A percentile compares a stretch with the other conserved stretches of the same genome.
These are phyloP conservation scores for Lactarius pseudohatsudake DNA, from an alignment of 768 basidiomycete species.

Conservation along the genomic window DNA sequence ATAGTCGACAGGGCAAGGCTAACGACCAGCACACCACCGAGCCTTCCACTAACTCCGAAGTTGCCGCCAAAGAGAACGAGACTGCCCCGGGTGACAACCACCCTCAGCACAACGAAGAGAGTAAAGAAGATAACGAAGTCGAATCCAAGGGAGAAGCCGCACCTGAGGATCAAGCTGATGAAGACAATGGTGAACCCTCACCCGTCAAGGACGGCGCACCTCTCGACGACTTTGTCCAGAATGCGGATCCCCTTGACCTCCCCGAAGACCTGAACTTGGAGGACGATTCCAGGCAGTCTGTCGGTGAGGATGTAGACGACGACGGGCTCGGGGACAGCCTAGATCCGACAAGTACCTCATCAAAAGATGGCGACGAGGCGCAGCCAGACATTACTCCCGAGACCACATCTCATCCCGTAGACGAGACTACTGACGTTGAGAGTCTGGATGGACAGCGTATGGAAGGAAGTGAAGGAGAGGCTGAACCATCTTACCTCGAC, in stretches of 20 bases:
- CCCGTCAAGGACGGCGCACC: slow-evolving; percentile 59
- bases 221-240: slow-evolving; percentile 73
- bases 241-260: slow-evolving; percentile 82
- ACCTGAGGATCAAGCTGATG: slow-evolving; percentile 34
- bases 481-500: slow-evolving; percentile 38
- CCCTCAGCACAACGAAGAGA: slow-evolving; percentile 33
- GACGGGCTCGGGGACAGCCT: slow-evolving; percentile 25
- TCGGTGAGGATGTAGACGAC: slow-evolving; percentile 38
- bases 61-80: slow-evolving; percentile 76
- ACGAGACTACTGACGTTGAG: slow-evolving; percentile 4
- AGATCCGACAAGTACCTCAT: slow-evolving; percentile 26
- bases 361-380: slow-evolving; percentile 22
- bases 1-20: slow-evolving; percentile 54
- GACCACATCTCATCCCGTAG: slow-evolving; percentile 7
- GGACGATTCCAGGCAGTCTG: slow-evolving; percentile 31
- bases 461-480: slow-evolving; percentile 36
- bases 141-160: slow-evolving; percentile 35
- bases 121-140: slow-evolving; percentile 32
- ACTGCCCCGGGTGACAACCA: slow-evolving; percentile 38
- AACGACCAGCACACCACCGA: slow-evolving; percentile 60
- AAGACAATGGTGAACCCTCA: slow-evolving; percentile 43
- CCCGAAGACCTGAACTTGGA: slow-evolving; percentile 82
- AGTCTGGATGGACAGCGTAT: slow-evolving; percentile 13
- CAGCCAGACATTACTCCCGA: slow-evolving; percentile 5
- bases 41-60: slow-evolving; percentile 55